Base-by-base conservation (phyloP, 139 green algal species). In the Ettlia oleoabundans region DNA sequence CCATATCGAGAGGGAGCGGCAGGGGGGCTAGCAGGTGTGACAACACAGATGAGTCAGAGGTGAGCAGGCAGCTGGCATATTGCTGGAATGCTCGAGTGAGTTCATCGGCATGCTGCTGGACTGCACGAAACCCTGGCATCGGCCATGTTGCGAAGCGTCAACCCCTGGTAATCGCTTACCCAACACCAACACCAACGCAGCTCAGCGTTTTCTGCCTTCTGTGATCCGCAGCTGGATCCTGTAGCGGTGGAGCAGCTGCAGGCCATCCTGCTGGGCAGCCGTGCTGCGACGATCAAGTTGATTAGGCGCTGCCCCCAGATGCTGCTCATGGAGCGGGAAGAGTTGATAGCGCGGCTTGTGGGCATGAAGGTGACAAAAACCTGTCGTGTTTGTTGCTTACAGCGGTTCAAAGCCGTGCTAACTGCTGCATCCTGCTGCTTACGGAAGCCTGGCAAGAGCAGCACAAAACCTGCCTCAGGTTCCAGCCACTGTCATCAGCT, bases 211-310 rank as follows among this genome's bases (percentile, higher is more conserved):
- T n/a, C n/a, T n/a, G n/a, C n/a, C n/a, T n/a, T n/a, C n/a, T n/a
- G n/a, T n/a, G n/a, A n/a, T n/a, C n/a, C n/a, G n/a, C n/a, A n/a
- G n/a, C 40, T 71, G 15, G 58, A 81, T 38, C 58, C 75, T 2
- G 38, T 18, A 40, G 75, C 58, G 1, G 62, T 81, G 75, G 18
- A 33, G 75, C 38, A 70, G 75, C 75, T 81, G 75, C 58, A 71
- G 38, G 75, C 75, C 18, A 28, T 81, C 32, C 75, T 81, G 75
- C 55, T 81, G 75, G 58, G 62, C 38, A 61, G 58, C 38, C 75
- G 75, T 1, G 38, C 38, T 4, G 41, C 58, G 0, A 70, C 41
- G 15, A 38, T 70, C 38, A 58, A 52, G 66, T 38, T 74, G 66
- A 55, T 69, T 42, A 8, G 30, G 63, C n/a, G 63, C 26, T 81